Percentiles rank a stretch among this genome's conserved stretches.
Evolutionary conservation across 1,284 basidiomycete species (phyloP).

Genomic region (Phellopilus nigrolimitatus): DNA sequence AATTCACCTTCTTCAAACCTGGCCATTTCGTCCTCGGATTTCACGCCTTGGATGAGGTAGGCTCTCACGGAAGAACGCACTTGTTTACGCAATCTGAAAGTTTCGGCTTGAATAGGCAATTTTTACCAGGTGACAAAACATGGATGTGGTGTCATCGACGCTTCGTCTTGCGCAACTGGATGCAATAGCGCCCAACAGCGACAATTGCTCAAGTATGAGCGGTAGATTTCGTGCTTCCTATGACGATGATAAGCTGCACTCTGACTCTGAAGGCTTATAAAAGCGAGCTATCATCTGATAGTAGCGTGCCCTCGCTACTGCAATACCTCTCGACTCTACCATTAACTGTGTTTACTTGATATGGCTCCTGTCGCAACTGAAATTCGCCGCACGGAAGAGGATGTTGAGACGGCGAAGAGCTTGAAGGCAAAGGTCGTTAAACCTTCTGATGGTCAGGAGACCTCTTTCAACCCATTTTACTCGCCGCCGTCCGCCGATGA

Average conservation of each 20-base stretch:
- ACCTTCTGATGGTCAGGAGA: constrained; percentile 15
- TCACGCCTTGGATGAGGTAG: too few relatives aligned
- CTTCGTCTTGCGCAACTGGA: constrained; percentile 16
- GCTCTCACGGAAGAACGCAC: too few relatives aligned
- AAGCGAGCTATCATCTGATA: neutral
- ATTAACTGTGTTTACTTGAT: neutral
- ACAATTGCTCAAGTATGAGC: neutral
- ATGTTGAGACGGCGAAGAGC: neutral
- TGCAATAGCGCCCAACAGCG: neutral
- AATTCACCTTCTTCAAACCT: too few relatives aligned
- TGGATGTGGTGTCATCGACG: constrained; percentile 16
- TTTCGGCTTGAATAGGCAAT: too few relatives aligned
- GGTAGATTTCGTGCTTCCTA: constrained; percentile 2
- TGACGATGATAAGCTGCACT: constrained; percentile 4
- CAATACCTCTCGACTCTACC: neutral
- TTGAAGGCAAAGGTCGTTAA: constrained; percentile 14
- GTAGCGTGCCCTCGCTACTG: neutral
- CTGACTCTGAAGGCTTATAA: neutral
- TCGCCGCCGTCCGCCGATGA: constrained; percentile 52
- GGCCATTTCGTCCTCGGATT: too few relatives aligned
- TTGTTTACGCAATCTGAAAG: too few relatives aligned
- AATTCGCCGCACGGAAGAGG: neutral
- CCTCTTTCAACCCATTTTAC: constrained; percentile 60
- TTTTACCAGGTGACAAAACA: too few relatives aligned
- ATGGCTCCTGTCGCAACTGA: constrained; percentile 21